Conservation (phyloP, 1,284 basidiomycete species). For the Athelia sp. region DNA sequence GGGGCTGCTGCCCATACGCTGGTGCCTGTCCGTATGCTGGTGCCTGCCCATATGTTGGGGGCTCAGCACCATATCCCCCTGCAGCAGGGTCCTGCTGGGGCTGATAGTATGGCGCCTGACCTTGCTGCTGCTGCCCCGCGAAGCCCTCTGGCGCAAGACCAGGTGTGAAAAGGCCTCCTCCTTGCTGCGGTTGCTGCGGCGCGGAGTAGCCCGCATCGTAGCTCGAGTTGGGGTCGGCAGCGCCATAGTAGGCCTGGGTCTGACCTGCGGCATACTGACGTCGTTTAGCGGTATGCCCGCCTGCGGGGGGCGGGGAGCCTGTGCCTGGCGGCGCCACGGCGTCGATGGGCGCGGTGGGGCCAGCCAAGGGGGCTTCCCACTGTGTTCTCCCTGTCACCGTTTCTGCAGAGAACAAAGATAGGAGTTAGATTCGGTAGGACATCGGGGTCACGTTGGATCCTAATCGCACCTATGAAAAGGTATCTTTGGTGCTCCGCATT, state of each 20-base stretch:
- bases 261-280: slow-evolving; percentile 90
- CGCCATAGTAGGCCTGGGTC: slow-evolving; percentile 80
- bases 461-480: slow-evolving; percentile 69
- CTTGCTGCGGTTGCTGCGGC: slow-evolving; percentile 36
- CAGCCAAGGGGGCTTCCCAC: slow-evolving; percentile 55
- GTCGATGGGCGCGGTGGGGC: slow-evolving; percentile 23
- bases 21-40: slow-evolving; percentile 35
- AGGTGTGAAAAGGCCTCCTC: slow-evolving; percentile 79
- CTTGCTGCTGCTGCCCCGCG: slow-evolving; percentile 44
- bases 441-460: too few species aligned
- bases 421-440: neutral
- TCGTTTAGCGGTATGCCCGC: slow-evolving; percentile 49
- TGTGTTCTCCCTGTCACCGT: slow-evolving; percentile 54
- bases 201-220: slow-evolving; percentile 27
- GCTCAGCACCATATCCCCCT: neutral
- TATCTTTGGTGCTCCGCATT: slow-evolving; percentile 77
- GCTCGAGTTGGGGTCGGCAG: slow-evolving; percentile 7
- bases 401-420: slow-evolving; percentile 29
- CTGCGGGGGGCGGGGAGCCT: slow-evolving; percentile 33
- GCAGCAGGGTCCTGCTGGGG: neutral
- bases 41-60: neutral
- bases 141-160: slow-evolving; percentile 67
- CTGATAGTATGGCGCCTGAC: slow-evolving; percentile 20
- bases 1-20: slow-evolving; percentile 43
- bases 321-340: slow-evolving; percentile 32